These are phyloP conservation scores for Cymodocea nodosa DNA, from an alignment of 116 monocot species.

Conservation along the genomic window DNA sequence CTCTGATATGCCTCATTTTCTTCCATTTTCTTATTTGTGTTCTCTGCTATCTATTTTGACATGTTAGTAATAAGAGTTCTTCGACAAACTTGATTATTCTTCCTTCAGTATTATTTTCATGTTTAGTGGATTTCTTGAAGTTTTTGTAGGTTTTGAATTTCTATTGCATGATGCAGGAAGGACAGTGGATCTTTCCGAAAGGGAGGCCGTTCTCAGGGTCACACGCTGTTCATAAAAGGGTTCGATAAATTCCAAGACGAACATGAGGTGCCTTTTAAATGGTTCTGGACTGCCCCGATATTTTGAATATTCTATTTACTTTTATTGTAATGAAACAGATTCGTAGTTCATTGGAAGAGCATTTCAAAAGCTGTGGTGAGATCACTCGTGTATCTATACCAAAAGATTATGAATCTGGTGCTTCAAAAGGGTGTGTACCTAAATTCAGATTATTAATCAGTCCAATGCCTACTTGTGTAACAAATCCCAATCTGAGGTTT, in stretches of 20 bases:
- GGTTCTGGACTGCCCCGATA: not conserved
- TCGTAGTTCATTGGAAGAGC: conserved; percentile 34
- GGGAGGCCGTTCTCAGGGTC: conserved; percentile 12
- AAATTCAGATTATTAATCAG: too few relatives aligned
- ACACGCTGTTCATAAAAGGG: conserved; percentile 63
- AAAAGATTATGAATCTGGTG: conserved; percentile 55
- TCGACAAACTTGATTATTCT: too few relatives aligned
- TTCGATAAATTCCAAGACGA: conserved; percentile 51
- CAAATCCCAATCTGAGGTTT: not conserved
- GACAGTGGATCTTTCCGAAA: conserved; percentile 22
- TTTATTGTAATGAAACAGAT: conserved; percentile 22
- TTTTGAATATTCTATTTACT: not conserved
- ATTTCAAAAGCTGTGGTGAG: conserved; percentile 61
- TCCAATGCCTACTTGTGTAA: not conserved
- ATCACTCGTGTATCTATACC: conserved; percentile 56
- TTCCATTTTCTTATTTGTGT: too few relatives aligned
- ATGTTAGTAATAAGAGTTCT: too few relatives aligned
- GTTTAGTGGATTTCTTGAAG: too few relatives aligned
- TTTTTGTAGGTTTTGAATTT: not conserved
- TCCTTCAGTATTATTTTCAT: not conserved
- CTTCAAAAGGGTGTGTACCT: conserved; percentile 53
- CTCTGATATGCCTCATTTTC: too few relatives aligned
- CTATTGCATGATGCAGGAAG: conserved; percentile 19
- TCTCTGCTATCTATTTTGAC: too few relatives aligned
- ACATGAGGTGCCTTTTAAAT: conserved; percentile 29